Base-by-base conservation (phyloP, 1,284 basidiomycete genomes). In the Salmacisia buchloeana region DNA sequence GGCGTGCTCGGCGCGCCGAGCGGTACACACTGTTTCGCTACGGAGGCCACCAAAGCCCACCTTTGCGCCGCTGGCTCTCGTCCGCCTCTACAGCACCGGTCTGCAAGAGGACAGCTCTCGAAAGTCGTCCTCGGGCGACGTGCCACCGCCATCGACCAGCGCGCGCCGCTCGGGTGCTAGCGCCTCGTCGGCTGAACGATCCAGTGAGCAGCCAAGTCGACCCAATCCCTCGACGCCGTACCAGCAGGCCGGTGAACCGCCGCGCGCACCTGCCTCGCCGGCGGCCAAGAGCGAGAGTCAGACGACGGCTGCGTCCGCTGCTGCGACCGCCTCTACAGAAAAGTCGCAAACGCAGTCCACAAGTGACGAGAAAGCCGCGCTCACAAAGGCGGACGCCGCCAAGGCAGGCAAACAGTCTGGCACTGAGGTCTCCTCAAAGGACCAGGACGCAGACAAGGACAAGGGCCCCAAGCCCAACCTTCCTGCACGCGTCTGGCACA, bases 401-500 rank as follows among this genome's bases (percentile, higher is more conserved):
- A n/a, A n/a, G n/a, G n/a, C n/a, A n/a, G n/a, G n/a, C n/a, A n/a
- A n/a, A n/a, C n/a, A n/a, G n/a, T n/a, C n/a, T n/a, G n/a, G n/a
- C n/a, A n/a, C n/a, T n/a, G n/a, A n/a, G n/a, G n/a, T n/a, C n/a
- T n/a, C n/a, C n/a, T n/a, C n/a, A n/a, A n/a, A n/a, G 41, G 49
- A 29, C 21, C 49, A 54, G 27, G 29, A 31, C 29, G 18, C 49
- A 33, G 27, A 54, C 3, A 54, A 54, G 49, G 41, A 43, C 18
- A 43, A 18, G 6, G 41, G 41, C 41, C 49, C 49, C 4, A 54
- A 54, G 29, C 27, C 27, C 12, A 54, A 31, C 13, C 49, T 54
- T 7, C 49, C 49, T 33, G 29, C 21, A 9, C 75, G 79, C 29
- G 67, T 80, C 9, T 97, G 94, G 94, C 89, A 88, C 71, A 90